Conservation (phyloP, 2,329 filamentous ascomycete genomes). For the Penicillium paneum region DNA sequence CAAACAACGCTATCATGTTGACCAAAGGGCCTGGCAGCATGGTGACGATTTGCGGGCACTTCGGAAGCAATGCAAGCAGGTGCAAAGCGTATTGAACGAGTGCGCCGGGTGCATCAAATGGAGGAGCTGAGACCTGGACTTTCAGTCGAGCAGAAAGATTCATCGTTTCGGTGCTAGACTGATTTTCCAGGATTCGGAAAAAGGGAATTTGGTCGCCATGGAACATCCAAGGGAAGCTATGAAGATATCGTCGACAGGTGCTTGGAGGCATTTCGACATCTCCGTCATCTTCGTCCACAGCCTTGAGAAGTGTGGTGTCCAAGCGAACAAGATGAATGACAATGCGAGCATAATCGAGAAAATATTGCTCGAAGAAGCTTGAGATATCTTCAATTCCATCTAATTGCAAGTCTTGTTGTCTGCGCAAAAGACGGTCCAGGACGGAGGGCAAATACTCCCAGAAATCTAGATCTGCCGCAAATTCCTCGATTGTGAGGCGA, state of each 20-base stretch:
- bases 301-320: conserved; percentile 37
- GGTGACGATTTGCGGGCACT: conserved; percentile 27
- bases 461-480: conserved; percentile 43
- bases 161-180: conserved; percentile 28
- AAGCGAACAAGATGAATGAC: conserved; percentile 41
- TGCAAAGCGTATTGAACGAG: conserved; percentile 32
- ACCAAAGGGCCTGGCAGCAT: conserved; percentile 23
- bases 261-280: conserved; percentile 29
- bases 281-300: conserved; percentile 25
- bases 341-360: conserved; percentile 40
- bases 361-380: conserved; percentile 41
- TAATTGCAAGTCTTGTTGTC: conserved; percentile 33
- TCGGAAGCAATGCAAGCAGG: conserved; percentile 29
- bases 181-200: conserved; percentile 33
- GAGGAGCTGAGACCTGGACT: conserved; percentile 26
- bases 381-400: conserved; percentile 31
- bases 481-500: conserved; percentile 34
- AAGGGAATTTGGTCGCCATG: conserved; percentile 37
- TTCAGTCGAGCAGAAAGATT: conserved; percentile 31
- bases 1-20: conserved; percentile 29
- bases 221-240: conserved; percentile 35
- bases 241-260: conserved; percentile 35
- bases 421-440: conserved; percentile 40
- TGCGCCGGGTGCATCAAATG: conserved; percentile 25
- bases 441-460: conserved; percentile 45